phyloP scores from a whole-genome alignment of 2,329 filamentous ascomycete genomes.

The Mycogone perniciosa region DNA sequence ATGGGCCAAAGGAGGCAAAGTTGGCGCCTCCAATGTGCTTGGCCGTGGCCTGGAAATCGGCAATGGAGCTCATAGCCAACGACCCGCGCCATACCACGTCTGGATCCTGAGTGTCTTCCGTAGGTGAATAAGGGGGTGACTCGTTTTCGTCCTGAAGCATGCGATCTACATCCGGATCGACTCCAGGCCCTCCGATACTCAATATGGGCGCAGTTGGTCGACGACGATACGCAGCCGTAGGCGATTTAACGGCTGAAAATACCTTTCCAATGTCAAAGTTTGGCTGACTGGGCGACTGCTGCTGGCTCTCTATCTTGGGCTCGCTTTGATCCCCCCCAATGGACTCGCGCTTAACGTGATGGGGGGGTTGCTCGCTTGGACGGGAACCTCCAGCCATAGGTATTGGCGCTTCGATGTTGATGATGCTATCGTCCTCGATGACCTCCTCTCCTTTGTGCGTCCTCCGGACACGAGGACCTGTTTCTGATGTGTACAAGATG shows the following conservation, averaged over 20 bases:
- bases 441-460: conserved; percentile 96
- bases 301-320: conserved; percentile 32
- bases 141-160: conserved; percentile 76
- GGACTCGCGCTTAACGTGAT: conserved; percentile 31
- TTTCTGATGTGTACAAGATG: conserved; percentile 68
- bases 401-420: conserved; percentile 30
- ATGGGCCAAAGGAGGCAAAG: conserved; percentile 56
- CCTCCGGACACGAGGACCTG: conserved; percentile 68
- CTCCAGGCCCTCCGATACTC: conserved; percentile 51
- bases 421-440: conserved; percentile 64
- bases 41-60: conserved; percentile 69
- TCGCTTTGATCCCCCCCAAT: conserved; percentile 23
- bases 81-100: conserved; percentile 73
- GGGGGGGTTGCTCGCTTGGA: conserved; percentile 11
- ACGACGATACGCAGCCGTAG: conserved; percentile 44
- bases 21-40: conserved; percentile 82
- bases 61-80: conserved; percentile 69
- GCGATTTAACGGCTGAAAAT: conserved; percentile 76
- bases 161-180: conserved; percentile 85
- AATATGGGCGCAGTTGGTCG: conserved; percentile 42
- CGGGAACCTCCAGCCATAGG: conserved; percentile 21
- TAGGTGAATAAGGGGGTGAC: conserved; percentile 77
- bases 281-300: conserved; percentile 47
- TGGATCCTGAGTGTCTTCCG: conserved; percentile 61
- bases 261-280: conserved; percentile 83